These are phyloP conservation scores for Colletotrichum sp. DNA, from an alignment of 2,329 filamentous ascomycete species.

Conservation along the genomic window DNA sequence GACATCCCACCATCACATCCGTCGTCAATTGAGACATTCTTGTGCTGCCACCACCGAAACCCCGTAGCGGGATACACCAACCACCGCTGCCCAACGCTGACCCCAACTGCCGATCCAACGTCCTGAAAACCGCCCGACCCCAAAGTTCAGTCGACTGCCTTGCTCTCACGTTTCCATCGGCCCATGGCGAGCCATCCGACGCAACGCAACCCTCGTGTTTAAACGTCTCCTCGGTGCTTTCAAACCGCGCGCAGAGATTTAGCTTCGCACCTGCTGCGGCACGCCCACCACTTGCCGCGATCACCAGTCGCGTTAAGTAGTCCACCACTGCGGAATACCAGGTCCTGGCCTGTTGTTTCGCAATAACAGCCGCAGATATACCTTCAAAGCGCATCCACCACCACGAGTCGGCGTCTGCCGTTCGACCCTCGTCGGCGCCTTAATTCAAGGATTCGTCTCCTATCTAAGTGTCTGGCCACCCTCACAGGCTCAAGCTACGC, in stretches of 20 bases:
- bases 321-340: not conserved
- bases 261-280: not conserved
- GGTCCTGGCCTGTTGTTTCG: constrained; percentile 8
- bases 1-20: constrained; percentile 1
- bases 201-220: not conserved
- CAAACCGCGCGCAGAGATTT: not conserved
- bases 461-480: not conserved
- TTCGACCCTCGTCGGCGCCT: not conserved
- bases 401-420: not conserved
- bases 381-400: constrained; percentile 12
- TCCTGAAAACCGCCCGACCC: not conserved
- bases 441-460: not conserved
- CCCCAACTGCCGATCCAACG: not conserved
- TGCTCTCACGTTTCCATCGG: not conserved
- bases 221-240: not conserved
- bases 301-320: not conserved
- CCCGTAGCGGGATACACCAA: not conserved
- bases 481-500: not conserved
- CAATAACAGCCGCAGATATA: constrained; percentile 13
- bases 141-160: not conserved
- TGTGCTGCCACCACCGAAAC: not conserved
- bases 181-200: not conserved
- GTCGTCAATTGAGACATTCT: constrained; percentile 16
- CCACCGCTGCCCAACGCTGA: not conserved
- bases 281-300: constrained; percentile 6